Evolutionary conservation across 1,284 basidiomycete species (phyloP).

Genomic region (Coniophora puteana): DNA sequence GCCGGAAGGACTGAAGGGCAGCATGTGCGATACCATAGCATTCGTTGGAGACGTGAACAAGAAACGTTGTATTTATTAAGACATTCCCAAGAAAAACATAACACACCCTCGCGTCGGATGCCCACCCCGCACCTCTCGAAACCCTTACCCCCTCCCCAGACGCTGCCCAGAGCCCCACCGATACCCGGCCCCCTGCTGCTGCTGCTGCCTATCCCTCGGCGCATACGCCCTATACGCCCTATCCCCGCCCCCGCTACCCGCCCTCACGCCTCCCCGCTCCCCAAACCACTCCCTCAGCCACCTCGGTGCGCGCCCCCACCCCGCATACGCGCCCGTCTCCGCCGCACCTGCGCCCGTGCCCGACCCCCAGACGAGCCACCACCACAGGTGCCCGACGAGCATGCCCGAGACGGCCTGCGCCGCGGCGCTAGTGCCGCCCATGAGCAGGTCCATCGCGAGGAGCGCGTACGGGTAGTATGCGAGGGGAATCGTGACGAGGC

Average conservation of each 20-base stretch:
- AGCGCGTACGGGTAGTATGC: conserved; percentile 76
- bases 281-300: conserved; percentile 35
- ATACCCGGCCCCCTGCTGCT: conserved; percentile 20
- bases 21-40: conserved; percentile 4
- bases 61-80: no score
- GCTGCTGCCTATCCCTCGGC: conserved; percentile 29
- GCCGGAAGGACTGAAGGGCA: conserved; percentile 48
- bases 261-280: conserved; percentile 19
- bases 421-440: conserved; percentile 57
- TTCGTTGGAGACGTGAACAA: not conserved
- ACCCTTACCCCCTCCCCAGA: conserved; percentile 25
- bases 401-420: conserved; percentile 64
- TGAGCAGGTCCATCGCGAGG: conserved; percentile 68
- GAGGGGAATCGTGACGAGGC: conserved; percentile 67
- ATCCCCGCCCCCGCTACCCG: conserved; percentile 11
- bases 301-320: conserved; percentile 32
- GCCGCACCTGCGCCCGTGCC: conserved; percentile 25
- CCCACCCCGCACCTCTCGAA: not conserved
- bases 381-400: conserved; percentile 77
- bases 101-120: no score
- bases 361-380: conserved; percentile 60
- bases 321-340: conserved; percentile 22
- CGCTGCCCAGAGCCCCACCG: conserved; percentile 41
- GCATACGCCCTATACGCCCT: conserved; percentile 23
- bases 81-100: no score